phyloP scores from a whole-genome alignment of 1,284 basidiomycete species.

The Crocinoboletus sp. region DNA sequence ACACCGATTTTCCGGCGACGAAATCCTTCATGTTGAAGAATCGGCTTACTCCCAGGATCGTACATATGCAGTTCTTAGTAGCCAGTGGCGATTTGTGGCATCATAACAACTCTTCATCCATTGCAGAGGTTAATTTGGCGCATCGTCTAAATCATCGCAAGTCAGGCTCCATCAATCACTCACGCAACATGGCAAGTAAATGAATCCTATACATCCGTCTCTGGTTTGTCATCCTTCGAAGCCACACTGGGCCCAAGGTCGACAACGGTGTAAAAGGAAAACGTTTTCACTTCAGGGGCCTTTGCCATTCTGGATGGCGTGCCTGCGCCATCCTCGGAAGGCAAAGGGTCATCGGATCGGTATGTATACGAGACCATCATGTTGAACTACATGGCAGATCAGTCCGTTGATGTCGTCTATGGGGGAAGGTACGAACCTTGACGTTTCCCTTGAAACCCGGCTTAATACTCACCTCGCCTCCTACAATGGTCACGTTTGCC shows the following conservation, averaged over 20 bases:
- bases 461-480: constrained; percentile 77
- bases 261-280: constrained; percentile 80
- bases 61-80: too few species aligned
- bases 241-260: constrained; percentile 69
- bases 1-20: too few species aligned
- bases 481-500: constrained; percentile 83
- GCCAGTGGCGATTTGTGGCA: too few species aligned
- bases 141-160: too few species aligned
- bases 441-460: constrained; percentile 70
- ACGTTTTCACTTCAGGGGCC: constrained; percentile 72
- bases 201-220: constrained; percentile 23
- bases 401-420: background rate
- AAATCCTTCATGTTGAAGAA: too few species aligned
- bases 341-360: constrained; percentile 75
- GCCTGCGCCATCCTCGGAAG: constrained; percentile 52
- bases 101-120: too few species aligned
- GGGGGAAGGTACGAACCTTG: constrained; percentile 48
- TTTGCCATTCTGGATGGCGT: constrained; percentile 45
- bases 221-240: constrained; percentile 48
- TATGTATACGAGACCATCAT: constrained; percentile 93
- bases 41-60: too few species aligned
- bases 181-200: background rate
- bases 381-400: constrained; percentile 62
- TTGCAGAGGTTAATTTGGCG: too few species aligned
- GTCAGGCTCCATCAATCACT: background rate